These are phyloP conservation scores for Oenanthe javanica DNA, from an alignment of 140 eudicot genomes.

Conservation along the genomic window DNA sequence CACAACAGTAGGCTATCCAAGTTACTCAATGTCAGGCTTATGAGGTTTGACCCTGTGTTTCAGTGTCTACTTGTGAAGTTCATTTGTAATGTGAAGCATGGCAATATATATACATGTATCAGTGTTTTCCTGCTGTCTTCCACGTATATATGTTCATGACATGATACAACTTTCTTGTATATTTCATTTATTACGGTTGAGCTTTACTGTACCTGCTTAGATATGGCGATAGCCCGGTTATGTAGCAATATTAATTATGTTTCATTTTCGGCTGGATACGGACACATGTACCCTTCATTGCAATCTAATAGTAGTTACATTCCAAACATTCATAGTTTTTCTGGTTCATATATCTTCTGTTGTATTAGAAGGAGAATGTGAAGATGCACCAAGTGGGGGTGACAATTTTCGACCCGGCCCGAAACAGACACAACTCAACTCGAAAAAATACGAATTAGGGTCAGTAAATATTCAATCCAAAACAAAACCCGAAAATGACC, in stretches of 20 bases:
- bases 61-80: neutral
- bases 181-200: neutral
- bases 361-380: no score
- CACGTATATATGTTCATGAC: neutral
- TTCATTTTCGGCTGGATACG: neutral
- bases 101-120: conserved; percentile 1
- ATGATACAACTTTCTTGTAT: neutral
- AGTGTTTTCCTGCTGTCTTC: neutral
- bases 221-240: neutral
- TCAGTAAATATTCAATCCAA: no score
- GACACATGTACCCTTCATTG: neutral
- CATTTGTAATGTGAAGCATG: neutral
- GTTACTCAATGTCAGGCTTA: no score
- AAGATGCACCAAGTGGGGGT: no score
- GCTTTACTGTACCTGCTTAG: neutral
- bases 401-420: no score
- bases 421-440: no score
- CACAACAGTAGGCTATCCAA: neutral
- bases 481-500: no score
- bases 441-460: no score
- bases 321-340: no score
- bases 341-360: no score
- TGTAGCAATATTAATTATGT: no score
- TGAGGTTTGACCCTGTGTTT: neutral
- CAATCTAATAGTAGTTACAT: no score